A percentile compares a stretch with the other conserved stretches of the same genome.
Evolutionary conservation across 2,329 filamentous ascomycete genomes (phyloP).

Genomic region (Ceratocystis eucalypticola): DNA sequence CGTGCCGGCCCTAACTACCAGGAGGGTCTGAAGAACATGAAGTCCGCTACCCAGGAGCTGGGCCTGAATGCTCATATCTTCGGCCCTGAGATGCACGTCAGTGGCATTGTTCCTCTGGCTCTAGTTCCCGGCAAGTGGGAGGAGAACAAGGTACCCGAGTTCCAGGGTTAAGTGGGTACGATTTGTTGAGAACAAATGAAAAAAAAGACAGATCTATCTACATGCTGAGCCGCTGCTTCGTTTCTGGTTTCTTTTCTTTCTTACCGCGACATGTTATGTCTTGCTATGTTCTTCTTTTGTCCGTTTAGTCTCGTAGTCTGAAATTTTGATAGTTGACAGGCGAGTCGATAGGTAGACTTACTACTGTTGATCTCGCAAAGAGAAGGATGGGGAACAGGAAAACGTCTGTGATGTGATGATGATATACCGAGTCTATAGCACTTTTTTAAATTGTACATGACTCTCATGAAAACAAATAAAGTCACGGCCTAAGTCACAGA

Average conservation of each 20-base stretch:
- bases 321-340: neutral
- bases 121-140: conserved; percentile 55
- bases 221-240: conserved; percentile 4
- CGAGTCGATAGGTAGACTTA: neutral
- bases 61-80: conserved; percentile 58
- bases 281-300: conserved; percentile 2
- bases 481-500: neutral
- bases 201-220: conserved; percentile 12
- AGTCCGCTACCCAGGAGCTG: conserved; percentile 85
- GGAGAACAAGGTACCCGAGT: conserved; percentile 47
- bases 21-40: conserved; percentile 99
- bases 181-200: conserved; percentile 13
- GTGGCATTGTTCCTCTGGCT: conserved; percentile 87
- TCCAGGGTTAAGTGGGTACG: conserved; percentile 35
- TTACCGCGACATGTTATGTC: neutral
- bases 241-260: conserved; percentile 2
- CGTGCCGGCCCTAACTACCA: conserved; percentile 92
- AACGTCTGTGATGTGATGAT: neutral
- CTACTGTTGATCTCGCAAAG: too few relatives aligned
- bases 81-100: conserved; percentile 83
- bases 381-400: too few relatives aligned
- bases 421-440: neutral
- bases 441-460: too few relatives aligned
- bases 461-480: neutral
- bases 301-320: neutral